Evolutionary conservation across 2,329 filamentous ascomycete species (phyloP), one percentile per base, ranked within the genome.

Genomic region (Cladosporium sp.): DNA sequence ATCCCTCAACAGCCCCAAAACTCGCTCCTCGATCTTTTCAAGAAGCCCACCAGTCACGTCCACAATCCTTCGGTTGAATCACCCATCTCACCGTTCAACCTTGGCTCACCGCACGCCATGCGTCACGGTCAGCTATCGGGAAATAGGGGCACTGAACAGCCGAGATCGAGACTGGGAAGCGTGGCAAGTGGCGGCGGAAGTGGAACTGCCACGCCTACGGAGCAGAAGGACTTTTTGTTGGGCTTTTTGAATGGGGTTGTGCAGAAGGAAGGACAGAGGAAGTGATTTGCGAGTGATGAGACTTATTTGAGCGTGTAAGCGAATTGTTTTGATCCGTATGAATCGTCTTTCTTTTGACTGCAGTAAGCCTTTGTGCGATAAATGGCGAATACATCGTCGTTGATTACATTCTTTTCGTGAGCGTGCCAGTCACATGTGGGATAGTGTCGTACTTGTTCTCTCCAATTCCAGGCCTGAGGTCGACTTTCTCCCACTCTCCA

Each of bases 201-300:
- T 36, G 56, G 57, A 38, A 39, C 47, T 37, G 54, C 50, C 9
- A 63, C 64, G 24, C 61, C 64, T 7, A 60, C 61, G 13, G 63
- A 68, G 53, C 59, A 59, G 8, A 68, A 66, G 54, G 64, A 61
- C 32, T 65, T 69, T 38, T 54, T 69, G 55, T 52, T 68, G 54
- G 63, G 58, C 27, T 69, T 64, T 50, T 52, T 69, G 17, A 66
- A 68, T 54, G 65, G 64, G 2, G 64, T 69, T 3, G 64, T 68
- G 24, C 53, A 59, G 56, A 64, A 62, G 44, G 64, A 65, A 52
- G 64, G 63, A 13, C 44, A 38, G 20, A 44, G 32, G 24, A 51
- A 48, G 20, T 32, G 44, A 34, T 27, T 27, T 4, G 4, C 4
- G 9, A 27, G 9, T 27, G 5, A 9, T 5, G 22, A 27, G 22